phyloP scores from a whole-genome alignment of 73 alveolate genomes.

The Durusdinium trenchii region DNA sequence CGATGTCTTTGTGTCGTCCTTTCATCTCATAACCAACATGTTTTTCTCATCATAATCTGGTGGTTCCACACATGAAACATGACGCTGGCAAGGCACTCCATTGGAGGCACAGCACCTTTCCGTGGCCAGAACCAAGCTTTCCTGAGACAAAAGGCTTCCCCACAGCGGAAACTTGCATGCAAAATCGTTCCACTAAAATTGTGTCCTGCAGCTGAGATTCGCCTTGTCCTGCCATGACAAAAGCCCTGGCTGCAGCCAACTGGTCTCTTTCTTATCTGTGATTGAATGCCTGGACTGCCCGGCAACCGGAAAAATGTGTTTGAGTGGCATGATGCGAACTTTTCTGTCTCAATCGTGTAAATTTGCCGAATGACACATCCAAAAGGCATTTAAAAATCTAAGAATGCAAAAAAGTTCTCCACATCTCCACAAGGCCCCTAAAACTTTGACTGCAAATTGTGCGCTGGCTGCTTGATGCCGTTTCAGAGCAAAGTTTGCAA shows the following conservation, averaged over 20 bases:
- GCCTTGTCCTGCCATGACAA: conserved; percentile 92
- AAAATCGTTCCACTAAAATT: not conserved
- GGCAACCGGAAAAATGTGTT: not conserved
- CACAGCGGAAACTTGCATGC: not conserved
- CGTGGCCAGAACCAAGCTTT: conserved; percentile 95
- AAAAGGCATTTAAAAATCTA: not conserved
- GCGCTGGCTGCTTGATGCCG: not conserved
- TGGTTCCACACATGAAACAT: too few species aligned
- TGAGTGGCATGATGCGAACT: too few species aligned
- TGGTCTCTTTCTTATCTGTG: not conserved
- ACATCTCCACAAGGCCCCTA: too few species aligned
- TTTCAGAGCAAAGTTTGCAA: not conserved
- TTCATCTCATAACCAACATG: too few species aligned
- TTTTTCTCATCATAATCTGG: too few species aligned
- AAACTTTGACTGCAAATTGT: too few species aligned
- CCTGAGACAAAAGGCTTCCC: not conserved
- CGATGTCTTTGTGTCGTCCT: too few species aligned
- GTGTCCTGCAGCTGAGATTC: conserved; percentile 30
- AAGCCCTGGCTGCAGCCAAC: conserved; percentile 87
- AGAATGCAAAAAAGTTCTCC: not conserved
- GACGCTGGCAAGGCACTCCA: conserved; percentile 55
- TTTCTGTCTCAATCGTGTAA: too few species aligned
- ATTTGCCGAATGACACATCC: too few species aligned
- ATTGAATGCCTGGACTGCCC: conserved; percentile 24
- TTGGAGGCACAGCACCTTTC: conserved; percentile 86